Base-by-base conservation (phyloP, 2,329 filamentous ascomycete genomes). In the Aspergillus hiratsukae region DNA sequence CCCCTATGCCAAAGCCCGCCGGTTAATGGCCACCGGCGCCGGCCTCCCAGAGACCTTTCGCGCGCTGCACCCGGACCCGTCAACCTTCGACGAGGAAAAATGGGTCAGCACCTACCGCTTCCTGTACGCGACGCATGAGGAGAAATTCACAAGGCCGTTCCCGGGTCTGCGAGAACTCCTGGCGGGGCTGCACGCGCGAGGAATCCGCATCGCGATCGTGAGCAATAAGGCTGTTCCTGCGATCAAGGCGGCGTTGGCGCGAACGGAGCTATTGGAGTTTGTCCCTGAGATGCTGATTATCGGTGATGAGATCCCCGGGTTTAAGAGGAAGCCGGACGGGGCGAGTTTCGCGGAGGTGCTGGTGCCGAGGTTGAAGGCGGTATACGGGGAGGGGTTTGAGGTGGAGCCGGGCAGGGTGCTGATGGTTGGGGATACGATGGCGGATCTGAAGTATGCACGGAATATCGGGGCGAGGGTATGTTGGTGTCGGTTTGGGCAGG, bases 211-310 rank as follows among this genome's bases (percentile, higher is more conserved):
- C 29, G 60, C 63, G 0, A 66, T 68, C 40, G 57, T 67, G 8
- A 68, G 64, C 35, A 68, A 68, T 31, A 68, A 68, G 48, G 60
- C 54, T 1, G 59, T 64, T 3, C 56, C 54, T 0, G 60, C 64
- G 0, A 58, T 68, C 7, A 60, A 56, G 40, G 48, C 53, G 4
- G 56, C 58, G 7, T 19, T 61, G 54, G 28, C 52, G 41, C 25
- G 48, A 25, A 29, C 41, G 21, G 54, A 31, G 3, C 23, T 63
- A 28, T 23, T 28, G 11, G 50, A 29, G 0, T 51, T 52, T 10
- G 49, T 63, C n/a, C 48, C 51, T 3, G 57, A 58, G 14, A 9
- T 31, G 8, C 40, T 59, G n/a, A 58, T 63, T 27, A 37, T 63
- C 31, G 61, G 61, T 1, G 55, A 63, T 49, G 48, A 50, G 14